Evolutionary conservation across 176 grass and related monocot species (phyloP), one percentile per base, ranked within the genome.

Genomic region (Rhynchospora breviuscula): DNA sequence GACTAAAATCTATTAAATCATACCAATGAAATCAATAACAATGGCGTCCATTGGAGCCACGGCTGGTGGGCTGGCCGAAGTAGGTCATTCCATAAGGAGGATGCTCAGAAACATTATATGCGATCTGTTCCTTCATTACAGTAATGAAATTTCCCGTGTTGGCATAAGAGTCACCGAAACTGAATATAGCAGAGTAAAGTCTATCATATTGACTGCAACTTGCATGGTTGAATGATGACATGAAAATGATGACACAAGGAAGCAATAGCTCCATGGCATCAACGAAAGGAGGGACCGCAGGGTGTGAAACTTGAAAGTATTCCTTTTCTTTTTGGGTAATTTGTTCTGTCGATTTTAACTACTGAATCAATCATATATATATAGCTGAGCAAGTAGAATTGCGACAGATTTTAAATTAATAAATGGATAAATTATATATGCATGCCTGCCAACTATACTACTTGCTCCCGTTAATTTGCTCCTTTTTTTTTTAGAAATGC

Each of bases 11-110:
- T 19, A 25, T 52, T 7, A 63, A 14, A 51, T 19, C 6, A 15
- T 88, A 93, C 87, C 84, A 21, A 94, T 87, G 85, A 94, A 94
- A 79, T 94, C 91, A 84, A 94, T 83, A 71, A 91, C 19, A 21
- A 94, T n/a, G 81, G 63, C 89, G 89, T 68, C 91, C 91, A 52
- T 93, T 81, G 40, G 87, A 93, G 29, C 84, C 73, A 23, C 89
- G 89, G 33, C 91, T 88, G 10, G 91, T 92, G 70, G 91, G 73
- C 79, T 61, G 82, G 23, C 65, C 35, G 59, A 92, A 92, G 87
- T 85, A 89, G 43, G 90, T 92, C 11, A 86, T 79, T 7, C 87
- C 90, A 78, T 92, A 92, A 31, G 90, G 90, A 8, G 77, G 72
- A 77, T 83, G 60, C 77, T 89, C 89, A 87, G 85, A 91, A 10